Percentiles rank a stretch among this genome's conserved stretches.
Evolutionary conservation across 2,329 filamentous ascomycete species (phyloP).

Genomic region (Verticillium nubilum): DNA sequence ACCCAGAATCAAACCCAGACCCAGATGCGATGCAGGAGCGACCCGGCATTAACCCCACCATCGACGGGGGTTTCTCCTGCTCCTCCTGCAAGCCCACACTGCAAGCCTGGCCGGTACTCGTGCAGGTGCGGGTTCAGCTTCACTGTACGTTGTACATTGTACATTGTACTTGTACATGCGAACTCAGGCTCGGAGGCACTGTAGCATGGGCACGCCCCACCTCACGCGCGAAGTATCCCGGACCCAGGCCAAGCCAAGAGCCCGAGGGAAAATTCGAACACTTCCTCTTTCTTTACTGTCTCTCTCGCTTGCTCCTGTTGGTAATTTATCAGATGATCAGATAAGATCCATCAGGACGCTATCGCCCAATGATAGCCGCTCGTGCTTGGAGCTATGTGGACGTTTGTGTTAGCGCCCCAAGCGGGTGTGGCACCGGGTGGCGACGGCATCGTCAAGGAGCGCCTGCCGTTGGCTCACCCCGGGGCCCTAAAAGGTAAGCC

Average conservation of each 20-base stretch:
- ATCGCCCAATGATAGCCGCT: background rate
- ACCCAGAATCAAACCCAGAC: too few relatives aligned
- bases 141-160: background rate
- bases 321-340: conserved; percentile 4
- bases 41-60: background rate
- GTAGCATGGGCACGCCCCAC: background rate
- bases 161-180: background rate
- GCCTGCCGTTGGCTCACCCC: background rate
- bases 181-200: too few relatives aligned
- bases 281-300: background rate
- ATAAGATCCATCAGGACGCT: conserved; percentile 1
- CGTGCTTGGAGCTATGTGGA: background rate
- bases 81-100: background rate
- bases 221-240: background rate
- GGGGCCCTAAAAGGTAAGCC: background rate
- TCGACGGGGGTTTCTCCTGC: background rate
- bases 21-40: background rate
- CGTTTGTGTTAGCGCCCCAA: background rate
- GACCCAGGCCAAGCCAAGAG: background rate
- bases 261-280: background rate
- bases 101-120: background rate
- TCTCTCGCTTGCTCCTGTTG: background rate
- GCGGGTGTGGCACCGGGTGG: background rate
- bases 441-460: background rate
- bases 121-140: background rate